Base-by-base conservation (phyloP, 192 early-diverging fungal genomes). In the Gaertneriomyces sp. region DNA sequence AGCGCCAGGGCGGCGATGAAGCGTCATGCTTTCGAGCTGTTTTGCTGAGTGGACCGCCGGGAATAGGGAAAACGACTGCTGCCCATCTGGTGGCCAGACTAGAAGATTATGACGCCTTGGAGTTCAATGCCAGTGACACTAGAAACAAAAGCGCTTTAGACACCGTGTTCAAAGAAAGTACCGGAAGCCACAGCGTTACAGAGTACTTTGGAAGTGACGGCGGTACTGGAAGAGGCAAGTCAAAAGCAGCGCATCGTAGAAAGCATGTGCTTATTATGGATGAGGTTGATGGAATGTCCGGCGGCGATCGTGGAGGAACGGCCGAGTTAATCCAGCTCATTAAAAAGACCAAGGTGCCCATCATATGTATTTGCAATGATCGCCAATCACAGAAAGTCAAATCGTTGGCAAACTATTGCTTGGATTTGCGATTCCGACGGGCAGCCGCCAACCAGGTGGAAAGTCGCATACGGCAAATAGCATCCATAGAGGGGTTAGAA, bases 341-440 rank as follows among this genome's bases (percentile, higher is more conserved):
- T 58, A 95, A 93, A 69, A 94, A 90, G 58, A 87, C 92, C 5
- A 84, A 90, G 69, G 89, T 88, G 70, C 56, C 98, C 16, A 93
- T 99, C 38, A 96, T 99, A 56, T 98, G 98, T 76, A 98, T 99
- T 54, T 98, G 96, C 74, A 99, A 99, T 71, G 98, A 99, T 75
- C 76, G 89, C 3, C 83, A 84, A 61, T 89, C 89, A 17, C 80
- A 87, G 25, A 99, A 96, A 74, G 79, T 99, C 20, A 80, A 87
- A 45, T 84, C 91, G 5, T 77, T 99, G 56, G 88, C 85, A 20
- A 88, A 88, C 73, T 74, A 93, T 65, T 96, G 93, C 70, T 79
- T 83, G 45, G 94, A 98, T 60, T 74, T 91, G 64, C 71, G 80
- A 50, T 99, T 96, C 79, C 77, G 76, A 61, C 81, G 90, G 42